Evolutionary conservation across 2,329 filamentous ascomycete species (phyloP).

Genomic region (Davidsoniella neocaledoniae): DNA sequence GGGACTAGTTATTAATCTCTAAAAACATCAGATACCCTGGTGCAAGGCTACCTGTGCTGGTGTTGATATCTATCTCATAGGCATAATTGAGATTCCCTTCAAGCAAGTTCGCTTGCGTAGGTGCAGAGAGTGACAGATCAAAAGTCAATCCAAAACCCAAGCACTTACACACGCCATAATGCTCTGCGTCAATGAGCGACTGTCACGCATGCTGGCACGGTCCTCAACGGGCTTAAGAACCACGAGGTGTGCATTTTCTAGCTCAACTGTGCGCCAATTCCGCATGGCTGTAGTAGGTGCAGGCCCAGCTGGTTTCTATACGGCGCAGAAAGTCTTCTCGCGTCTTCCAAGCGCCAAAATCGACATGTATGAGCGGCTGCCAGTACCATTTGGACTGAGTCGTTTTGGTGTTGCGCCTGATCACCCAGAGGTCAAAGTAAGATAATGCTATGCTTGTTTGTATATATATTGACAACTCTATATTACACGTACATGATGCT

Average conservation of each 20-base stretch:
- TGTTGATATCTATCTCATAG: too few species aligned
- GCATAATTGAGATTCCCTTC: too few species aligned
- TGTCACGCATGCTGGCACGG: too few species aligned
- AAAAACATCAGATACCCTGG: too few species aligned
- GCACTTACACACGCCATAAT: too few species aligned
- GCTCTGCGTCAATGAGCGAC: too few species aligned
- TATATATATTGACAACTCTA: neutral
- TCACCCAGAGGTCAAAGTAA: conserved; percentile 92
- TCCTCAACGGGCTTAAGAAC: too few species aligned
- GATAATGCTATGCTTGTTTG: conserved; percentile 11
- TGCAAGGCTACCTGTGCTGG: too few species aligned
- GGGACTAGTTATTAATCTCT: too few species aligned
- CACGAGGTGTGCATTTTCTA: conserved; percentile 1
- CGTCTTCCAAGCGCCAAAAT: conserved; percentile 55
- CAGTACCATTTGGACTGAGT: conserved; percentile 82
- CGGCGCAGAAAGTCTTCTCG: conserved; percentile 68
- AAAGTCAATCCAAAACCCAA: too few species aligned
- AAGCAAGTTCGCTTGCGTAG: too few species aligned
- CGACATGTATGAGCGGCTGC: conserved; percentile 93
- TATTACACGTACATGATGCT: neutral
- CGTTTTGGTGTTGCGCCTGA: conserved; percentile 95
- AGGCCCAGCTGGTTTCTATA: conserved; percentile 91
- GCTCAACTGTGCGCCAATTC: conserved; percentile 34
- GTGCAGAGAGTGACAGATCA: too few species aligned
- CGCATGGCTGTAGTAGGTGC: conserved; percentile 83